Evolutionary conservation across 2,329 filamentous ascomycete genomes (phyloP).

Genomic region (Sclerotinia nivalis): DNA sequence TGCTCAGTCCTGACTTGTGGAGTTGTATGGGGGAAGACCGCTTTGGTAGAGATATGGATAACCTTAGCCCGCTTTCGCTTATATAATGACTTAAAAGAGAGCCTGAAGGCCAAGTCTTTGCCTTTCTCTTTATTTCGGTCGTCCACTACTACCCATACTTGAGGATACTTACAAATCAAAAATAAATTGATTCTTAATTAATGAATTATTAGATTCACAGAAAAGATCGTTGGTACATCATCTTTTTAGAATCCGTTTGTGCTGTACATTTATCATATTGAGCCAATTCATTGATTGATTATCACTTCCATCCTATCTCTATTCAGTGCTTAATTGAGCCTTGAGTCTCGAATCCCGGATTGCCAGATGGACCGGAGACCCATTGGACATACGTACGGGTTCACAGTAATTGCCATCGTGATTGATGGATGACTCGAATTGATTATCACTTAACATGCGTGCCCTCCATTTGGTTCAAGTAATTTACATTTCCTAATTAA

Average conservation of each 20-base stretch:
- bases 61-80: conserved; percentile 30
- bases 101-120: background rate
- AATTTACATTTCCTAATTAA: conserved; percentile 13
- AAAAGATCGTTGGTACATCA: background rate
- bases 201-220: background rate
- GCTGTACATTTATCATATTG: background rate
- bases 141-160: background rate
- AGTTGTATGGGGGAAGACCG: conserved; percentile 36
- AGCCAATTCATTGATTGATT: background rate
- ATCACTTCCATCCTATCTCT: background rate
- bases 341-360: background rate
- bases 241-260: background rate
- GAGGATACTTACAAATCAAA: background rate
- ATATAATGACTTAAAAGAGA: conserved; percentile 23
- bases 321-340: background rate
- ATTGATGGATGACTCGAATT: background rate
- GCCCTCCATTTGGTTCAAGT: background rate
- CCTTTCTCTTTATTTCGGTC: conserved; percentile 12
- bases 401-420: background rate
- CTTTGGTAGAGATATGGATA: conserved; percentile 34
- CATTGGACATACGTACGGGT: background rate
- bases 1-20: conserved; percentile 29
- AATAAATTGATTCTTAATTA: background rate
- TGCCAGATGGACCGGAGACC: background rate
- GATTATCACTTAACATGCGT: background rate